Base-by-base conservation (phyloP, 345 rosid species). In the Geranium rotundifolium region DNA sequence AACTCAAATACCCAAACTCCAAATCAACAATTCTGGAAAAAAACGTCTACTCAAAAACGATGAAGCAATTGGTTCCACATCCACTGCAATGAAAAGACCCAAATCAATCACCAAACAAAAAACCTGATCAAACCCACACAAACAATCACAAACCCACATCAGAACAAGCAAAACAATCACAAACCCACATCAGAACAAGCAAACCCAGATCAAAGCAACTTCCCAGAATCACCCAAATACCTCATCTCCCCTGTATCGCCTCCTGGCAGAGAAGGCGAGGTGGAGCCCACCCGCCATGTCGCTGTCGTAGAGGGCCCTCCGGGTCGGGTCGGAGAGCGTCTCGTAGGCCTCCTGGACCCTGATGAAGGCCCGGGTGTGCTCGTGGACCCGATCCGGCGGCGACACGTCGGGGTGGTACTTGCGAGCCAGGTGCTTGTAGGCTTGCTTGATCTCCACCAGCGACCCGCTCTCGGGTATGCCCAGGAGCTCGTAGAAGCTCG, bases 221-320 rank as follows among this genome's bases (percentile, higher is more conserved):
- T 23, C 27, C 27, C 27, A 23, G 27, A 23, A 23, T 23, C 27
- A 23, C 27, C 27, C 27, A 18, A 34, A 55, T 72, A 86, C 93
- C 86, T 76, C 73, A 57, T 82, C 82, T 67, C 66, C 57, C 5
- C 67, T 75, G 63, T 54, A 63, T 60, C 79, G 67, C 41, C 78
- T 77, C 57, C 82, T 49, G 63, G 80, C 76, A 17, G 86, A 23
- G 57, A 64, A 73, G 16, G 69, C 65, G 31, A 54, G 3, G 5
- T 61, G 59, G 23, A 63, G 29, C 9, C 68, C 68, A 9, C 17
- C 59, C 62, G 61, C 18, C 68, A 63, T 17, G 14, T 63, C 65
- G 30, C 23, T 29, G 19, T 69, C 67, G 4, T 69, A 73, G 19
- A 66, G 34, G 34, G 70, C 77, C 56, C 71, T 69, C 23, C 30